Conservation (phyloP, 1,284 basidiomycete species). For the Ceratorhiza oryzae-sativae region DNA sequence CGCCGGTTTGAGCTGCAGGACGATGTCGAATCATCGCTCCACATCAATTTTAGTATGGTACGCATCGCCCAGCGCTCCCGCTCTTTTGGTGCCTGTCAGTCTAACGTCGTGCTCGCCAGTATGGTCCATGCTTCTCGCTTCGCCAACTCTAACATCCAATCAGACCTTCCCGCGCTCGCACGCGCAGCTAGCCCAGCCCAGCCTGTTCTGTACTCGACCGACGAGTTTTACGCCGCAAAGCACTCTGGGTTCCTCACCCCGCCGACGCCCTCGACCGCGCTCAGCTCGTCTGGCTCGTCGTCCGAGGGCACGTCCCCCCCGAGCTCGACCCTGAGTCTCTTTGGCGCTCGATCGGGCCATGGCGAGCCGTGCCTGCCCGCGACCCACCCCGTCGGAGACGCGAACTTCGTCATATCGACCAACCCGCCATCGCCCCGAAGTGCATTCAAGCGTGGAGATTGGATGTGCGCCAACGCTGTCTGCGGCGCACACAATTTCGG, state of each 20-base stretch:
- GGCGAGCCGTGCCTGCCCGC: neutral
- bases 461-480: constrained; percentile 62
- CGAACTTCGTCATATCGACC: constrained; percentile 63
- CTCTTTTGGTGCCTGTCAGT: constrained; percentile 1
- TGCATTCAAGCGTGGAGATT: constrained; percentile 74
- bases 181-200: neutral
- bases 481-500: constrained; percentile 45
- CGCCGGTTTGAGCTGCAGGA: constrained; percentile 55
- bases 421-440: constrained; percentile 79
- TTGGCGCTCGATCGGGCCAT: neutral
- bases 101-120: constrained; percentile 35
- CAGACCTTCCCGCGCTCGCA: constrained; percentile 21
- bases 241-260: constrained; percentile 29
- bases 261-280: constrained; percentile 29
- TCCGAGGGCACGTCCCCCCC: neutral
- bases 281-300: constrained; percentile 26
- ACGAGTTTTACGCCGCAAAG: neutral
- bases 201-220: constrained; percentile 1
- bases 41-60: constrained; percentile 34
- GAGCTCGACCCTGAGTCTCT: constrained; percentile 19
- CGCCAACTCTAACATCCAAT: neutral
- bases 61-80: neutral
- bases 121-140: constrained; percentile 45
- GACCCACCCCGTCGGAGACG: neutral
- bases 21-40: constrained; percentile 50